Evolutionary conservation across 768 basidiomycete species (phyloP), one percentile per base, ranked within the genome.

Genomic region (Russula earlei): DNA sequence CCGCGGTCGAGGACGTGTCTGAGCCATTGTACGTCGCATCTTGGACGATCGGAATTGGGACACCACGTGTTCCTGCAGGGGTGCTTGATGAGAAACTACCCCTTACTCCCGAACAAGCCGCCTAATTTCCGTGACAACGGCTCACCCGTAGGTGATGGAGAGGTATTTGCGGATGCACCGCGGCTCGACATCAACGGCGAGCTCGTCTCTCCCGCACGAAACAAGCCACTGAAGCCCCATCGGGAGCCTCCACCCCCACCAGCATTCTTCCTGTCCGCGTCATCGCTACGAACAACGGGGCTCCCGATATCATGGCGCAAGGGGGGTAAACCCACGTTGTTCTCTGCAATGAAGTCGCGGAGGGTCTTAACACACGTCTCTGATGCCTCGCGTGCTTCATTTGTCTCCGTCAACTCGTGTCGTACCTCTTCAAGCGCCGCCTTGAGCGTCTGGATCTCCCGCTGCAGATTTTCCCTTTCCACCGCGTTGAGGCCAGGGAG

Each of bases 331-430:
- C 85, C 85, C 47, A 87, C 74, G 54, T 82, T 81, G 66, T 84
- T 82, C 61, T 88, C 82, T 20, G 79, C 80, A 61, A 91, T 90
- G 66, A 87, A 97, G 55, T 83, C 85, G 36, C 92, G 77, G 41
- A 98, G 73, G 0, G 87, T 89, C 52, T 80, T 82, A 61, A 88
- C 82, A 66, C 91, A 93, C 0, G 79, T 79, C 62, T 97, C 92
- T 34, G 87, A 89, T 4, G 94, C 94, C 65, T 91, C 84, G 46
- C 83, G 76, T 3, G 89, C 91, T 69, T 97, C 94, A 58, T 80
- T 84, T 1, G 83, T 76, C 65, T 95, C 92, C 37, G 66, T 73
- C 44, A 95, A 71, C 56, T 91, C 87, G 58, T 80, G 77, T 63
- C 79, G 80, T 17, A 78, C 74, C 29, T 77, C 79, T 33, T 84